Evolutionary conservation across 106 monocot species (phyloP), one percentile per base, ranked within the genome.

Genomic region (Acanthochlamys bracteata): DNA sequence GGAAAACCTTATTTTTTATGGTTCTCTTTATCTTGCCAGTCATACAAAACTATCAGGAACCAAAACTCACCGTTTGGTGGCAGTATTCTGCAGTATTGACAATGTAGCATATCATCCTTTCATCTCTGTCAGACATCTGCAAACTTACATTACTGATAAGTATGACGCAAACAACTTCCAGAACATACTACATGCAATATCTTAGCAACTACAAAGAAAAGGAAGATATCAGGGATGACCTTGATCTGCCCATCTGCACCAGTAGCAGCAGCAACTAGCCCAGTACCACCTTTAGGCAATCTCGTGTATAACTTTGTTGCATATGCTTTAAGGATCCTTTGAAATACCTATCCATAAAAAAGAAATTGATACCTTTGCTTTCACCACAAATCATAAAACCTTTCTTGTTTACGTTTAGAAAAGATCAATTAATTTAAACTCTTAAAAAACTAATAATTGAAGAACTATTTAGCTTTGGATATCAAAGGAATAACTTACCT

Each of bases 1-100:
- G n/a, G n/a, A n/a, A n/a, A n/a, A n/a, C n/a, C n/a, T n/a, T n/a
- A n/a, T n/a, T n/a, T n/a, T n/a, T n/a, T n/a, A n/a, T n/a, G n/a
- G n/a, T n/a, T n/a, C n/a, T n/a, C n/a, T n/a, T n/a, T n/a, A n/a
- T n/a, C n/a, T n/a, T n/a, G n/a, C n/a, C n/a, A n/a, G n/a, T n/a
- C n/a, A n/a, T n/a, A n/a, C n/a, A n/a, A n/a, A n/a, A n/a, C n/a
- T n/a, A n/a, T n/a, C n/a, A n/a, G n/a, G n/a, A n/a, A n/a, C n/a
- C n/a, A 11, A 21, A 73, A 76, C 79, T 79, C 17, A 98, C 98
- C 56, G 98, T 98, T 72, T 85, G 81, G 70, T 92, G 91, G 65
- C 98, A 98, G 71, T 98, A 98, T 63, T 98, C 98, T 47, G 98
- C 88, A 56, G 98, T 98, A 69, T 98, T 92, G 10, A 98, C 85